Conservation (phyloP, 1,284 basidiomycete genomes). For the Leccinum pallidistipes region DNA sequence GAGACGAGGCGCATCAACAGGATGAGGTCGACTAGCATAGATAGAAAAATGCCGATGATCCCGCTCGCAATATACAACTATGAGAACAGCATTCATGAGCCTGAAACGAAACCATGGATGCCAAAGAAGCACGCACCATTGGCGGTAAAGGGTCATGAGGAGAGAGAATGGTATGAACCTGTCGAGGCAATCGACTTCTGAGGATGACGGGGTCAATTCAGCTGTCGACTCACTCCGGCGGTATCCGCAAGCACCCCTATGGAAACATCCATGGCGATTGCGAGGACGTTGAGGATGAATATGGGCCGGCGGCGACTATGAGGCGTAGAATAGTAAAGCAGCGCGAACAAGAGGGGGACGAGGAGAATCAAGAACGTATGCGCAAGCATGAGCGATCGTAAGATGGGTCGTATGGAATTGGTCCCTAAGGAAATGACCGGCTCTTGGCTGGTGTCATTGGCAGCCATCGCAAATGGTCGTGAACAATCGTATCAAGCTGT, state of each 20-base stretch:
- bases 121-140: slow-evolving; percentile 11
- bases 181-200: slow-evolving; percentile 1
- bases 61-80: slow-evolving; percentile 29
- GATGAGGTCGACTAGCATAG: slow-evolving; percentile 33
- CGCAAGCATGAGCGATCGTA: slow-evolving; percentile 19
- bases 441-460: not conserved
- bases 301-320: slow-evolving; percentile 25
- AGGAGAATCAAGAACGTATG: slow-evolving; percentile 33
- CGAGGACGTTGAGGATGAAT: slow-evolving; percentile 33
- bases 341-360: slow-evolving; percentile 30
- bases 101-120: not conserved
- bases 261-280: slow-evolving; percentile 25
- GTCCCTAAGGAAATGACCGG: not conserved
- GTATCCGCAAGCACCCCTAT: slow-evolving; percentile 27
- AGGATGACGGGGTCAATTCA: not conserved
- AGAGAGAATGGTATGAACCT: slow-evolving; percentile 30
- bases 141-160: slow-evolving; percentile 19
- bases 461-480: not conserved
- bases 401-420: not conserved
- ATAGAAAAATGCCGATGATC: slow-evolving; percentile 32
- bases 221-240: slow-evolving; percentile 13
- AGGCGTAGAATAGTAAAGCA: slow-evolving; percentile 34
- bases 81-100: not conserved
- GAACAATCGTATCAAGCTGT: not conserved
- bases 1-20: slow-evolving; percentile 32